These are phyloP conservation scores for Apiospora rasikravindrae DNA, from an alignment of 2,329 filamentous ascomycete genomes.

Conservation along the genomic window DNA sequence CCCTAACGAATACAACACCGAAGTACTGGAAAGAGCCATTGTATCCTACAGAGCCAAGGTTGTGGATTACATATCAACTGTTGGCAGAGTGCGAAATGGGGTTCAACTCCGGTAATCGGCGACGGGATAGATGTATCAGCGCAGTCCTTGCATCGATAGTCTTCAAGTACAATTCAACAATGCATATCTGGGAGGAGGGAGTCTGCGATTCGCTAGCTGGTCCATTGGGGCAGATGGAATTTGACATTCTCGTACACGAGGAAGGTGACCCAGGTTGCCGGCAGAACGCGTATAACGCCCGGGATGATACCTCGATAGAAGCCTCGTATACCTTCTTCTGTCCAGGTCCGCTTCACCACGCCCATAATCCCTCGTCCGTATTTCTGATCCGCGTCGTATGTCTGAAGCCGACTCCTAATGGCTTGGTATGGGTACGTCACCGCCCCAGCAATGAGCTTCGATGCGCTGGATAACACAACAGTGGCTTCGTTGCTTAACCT, in stretches of 20 bases:
- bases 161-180: no score
- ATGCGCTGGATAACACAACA: constrained; percentile 76
- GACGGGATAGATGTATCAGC: neutral
- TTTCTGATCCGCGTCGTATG: constrained; percentile 76
- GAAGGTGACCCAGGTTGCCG: constrained; percentile 95
- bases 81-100: neutral
- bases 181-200: neutral
- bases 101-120: neutral
- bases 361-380: constrained; percentile 76
- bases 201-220: neutral
- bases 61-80: neutral
- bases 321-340: constrained; percentile 76
- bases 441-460: constrained; percentile 88
- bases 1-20: neutral
- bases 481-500: constrained; percentile 75
- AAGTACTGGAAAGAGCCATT: neutral
- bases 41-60: neutral
- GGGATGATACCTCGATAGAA: constrained; percentile 93
- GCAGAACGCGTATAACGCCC: constrained; percentile 88
- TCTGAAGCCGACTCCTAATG: constrained; percentile 85
- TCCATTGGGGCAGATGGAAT: constrained; percentile 62
- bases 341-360: constrained; percentile 76
- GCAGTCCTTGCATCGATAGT: no score
- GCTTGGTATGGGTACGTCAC: constrained; percentile 96
- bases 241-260: constrained; percentile 95